Percentiles rank a stretch among this genome's conserved stretches.
These are phyloP conservation scores for Russula griseocarnosa DNA, from an alignment of 768 basidiomycete genomes.

Conservation along the genomic window DNA sequence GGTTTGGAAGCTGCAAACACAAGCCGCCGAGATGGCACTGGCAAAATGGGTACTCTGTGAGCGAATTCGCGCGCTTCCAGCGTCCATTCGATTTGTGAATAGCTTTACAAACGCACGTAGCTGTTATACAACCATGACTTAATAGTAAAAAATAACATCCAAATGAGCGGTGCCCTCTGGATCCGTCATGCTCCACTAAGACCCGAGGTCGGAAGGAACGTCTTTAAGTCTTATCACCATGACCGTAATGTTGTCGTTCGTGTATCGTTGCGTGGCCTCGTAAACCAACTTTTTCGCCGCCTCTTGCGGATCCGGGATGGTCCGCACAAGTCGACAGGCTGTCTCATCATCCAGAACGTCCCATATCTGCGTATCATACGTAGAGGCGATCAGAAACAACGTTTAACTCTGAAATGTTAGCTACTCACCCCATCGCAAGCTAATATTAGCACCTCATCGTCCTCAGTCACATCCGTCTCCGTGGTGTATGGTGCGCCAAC, in stretches of 20 bases:
- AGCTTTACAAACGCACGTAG: slow-evolving; percentile 7
- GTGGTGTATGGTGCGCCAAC: slow-evolving; percentile 98
- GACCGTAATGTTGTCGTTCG: slow-evolving; percentile 92
- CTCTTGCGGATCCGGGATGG: slow-evolving; percentile 70
- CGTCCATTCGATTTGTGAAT: not conserved
- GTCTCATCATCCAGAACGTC: slow-evolving; percentile 90
- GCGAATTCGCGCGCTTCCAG: not conserved
- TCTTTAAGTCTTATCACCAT: slow-evolving; percentile 81
- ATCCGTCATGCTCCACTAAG: slow-evolving; percentile 24
- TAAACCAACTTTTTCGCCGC: slow-evolving; percentile 74
- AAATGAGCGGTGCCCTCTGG: slow-evolving; percentile 1
- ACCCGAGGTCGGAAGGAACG: slow-evolving; percentile 29
- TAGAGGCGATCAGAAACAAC: not conserved
- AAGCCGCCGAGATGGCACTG: not conserved
- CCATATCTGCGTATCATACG: slow-evolving; percentile 66
- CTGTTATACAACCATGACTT: slow-evolving; percentile 3
- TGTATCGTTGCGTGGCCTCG: slow-evolving; percentile 83
- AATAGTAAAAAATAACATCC: not conserved
- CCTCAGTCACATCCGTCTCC: slow-evolving; percentile 86
- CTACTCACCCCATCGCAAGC: slow-evolving; percentile 93
- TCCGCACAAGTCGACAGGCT: slow-evolving; percentile 80
- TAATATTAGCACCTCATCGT: slow-evolving; percentile 91
- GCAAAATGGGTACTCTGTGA: not conserved
- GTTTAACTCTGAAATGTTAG: not conserved
- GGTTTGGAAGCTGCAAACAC: not conserved